phyloP scores from a whole-genome alignment of 2,329 filamentous ascomycete species.

The Fusarium verticillioides region DNA sequence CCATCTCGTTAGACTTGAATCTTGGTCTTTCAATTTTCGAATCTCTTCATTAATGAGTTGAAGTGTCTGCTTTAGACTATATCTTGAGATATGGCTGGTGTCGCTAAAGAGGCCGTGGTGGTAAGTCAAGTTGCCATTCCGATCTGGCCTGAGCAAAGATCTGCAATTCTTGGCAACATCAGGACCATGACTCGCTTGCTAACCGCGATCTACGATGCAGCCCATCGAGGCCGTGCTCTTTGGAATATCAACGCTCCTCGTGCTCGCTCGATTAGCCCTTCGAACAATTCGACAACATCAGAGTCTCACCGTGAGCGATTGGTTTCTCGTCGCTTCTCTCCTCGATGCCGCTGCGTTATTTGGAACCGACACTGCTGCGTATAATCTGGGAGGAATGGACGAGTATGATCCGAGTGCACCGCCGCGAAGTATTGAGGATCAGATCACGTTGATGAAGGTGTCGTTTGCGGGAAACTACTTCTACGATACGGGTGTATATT shows the following conservation, averaged over 20 bases:
- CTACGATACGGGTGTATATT: constrained; percentile 47
- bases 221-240: constrained; percentile 46
- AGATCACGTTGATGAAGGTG: constrained; percentile 43
- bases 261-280: constrained; percentile 38
- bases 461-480: constrained; percentile 48
- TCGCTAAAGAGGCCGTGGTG: constrained; percentile 35
- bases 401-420: constrained; percentile 37
- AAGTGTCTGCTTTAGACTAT: not conserved
- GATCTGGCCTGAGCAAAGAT: not conserved
- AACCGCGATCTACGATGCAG: constrained; percentile 24
- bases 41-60: not conserved
- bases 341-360: constrained; percentile 44
- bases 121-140: constrained; percentile 22
- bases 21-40: not conserved
- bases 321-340: constrained; percentile 43
- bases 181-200: constrained; percentile 8
- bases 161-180: not conserved
- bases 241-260: constrained; percentile 34
- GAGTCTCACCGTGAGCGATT: constrained; percentile 46
- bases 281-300: constrained; percentile 41
- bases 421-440: constrained; percentile 11
- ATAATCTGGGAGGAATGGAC: constrained; percentile 45
- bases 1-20: not conserved
- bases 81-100: constrained; percentile 17
- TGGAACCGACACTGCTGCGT: constrained; percentile 41